phyloP scores from a whole-genome alignment of 148 eudicot species.

The Camellia sinensis region DNA sequence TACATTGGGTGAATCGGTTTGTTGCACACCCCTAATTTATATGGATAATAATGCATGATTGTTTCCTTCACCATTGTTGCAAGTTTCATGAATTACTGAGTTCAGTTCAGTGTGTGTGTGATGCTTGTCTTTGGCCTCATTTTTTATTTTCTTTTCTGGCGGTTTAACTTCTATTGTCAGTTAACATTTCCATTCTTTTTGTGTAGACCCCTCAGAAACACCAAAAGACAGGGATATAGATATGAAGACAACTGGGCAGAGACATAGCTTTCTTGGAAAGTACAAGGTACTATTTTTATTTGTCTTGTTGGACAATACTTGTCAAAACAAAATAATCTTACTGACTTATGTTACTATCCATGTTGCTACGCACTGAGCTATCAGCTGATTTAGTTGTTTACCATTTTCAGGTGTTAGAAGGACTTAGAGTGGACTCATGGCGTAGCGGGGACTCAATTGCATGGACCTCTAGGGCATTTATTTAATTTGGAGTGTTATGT shows the following conservation, averaged over 20 bases:
- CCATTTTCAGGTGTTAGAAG: too few relatives aligned
- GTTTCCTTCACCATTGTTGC: background rate
- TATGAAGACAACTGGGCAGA: conserved; percentile 95
- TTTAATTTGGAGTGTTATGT: too few relatives aligned
- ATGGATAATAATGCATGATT: background rate
- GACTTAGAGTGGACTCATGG: too few relatives aligned
- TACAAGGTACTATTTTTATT: conserved; percentile 58
- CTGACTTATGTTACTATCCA: too few relatives aligned
- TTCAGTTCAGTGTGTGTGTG: conserved; percentile 6
- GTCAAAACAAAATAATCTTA: too few relatives aligned
- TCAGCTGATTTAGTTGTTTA: too few relatives aligned
- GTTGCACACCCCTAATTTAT: background rate
- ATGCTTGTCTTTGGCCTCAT: conserved; percentile 2
- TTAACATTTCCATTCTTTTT: conserved; percentile 5
- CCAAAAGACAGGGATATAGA: conserved; percentile 95
- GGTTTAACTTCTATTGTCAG: background rate
- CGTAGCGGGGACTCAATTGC: too few relatives aligned
- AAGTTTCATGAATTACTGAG: background rate
- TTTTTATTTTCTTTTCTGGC: background rate
- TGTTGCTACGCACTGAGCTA: too few relatives aligned
- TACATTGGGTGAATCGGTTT: too few relatives aligned
- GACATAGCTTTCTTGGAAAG: conserved; percentile 98
- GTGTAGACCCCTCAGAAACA: conserved; percentile 95
- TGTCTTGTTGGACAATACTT: background rate
- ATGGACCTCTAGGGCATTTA: too few relatives aligned